These are phyloP conservation scores for Lyophyllum atratum DNA, from an alignment of 768 basidiomycete genomes.

Conservation along the genomic window DNA sequence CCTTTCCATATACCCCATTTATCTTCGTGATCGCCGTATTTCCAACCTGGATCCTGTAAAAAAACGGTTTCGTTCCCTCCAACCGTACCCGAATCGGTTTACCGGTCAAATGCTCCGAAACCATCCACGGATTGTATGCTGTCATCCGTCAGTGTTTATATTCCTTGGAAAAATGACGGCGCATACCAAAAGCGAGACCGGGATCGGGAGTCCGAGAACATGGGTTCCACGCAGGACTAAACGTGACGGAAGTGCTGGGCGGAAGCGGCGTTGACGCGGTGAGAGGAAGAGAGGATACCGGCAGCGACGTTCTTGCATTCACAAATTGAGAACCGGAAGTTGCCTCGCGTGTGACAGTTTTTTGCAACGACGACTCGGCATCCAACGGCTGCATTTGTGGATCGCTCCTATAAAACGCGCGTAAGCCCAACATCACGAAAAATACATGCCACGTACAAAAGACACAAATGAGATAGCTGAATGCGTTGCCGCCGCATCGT, in stretches of 20 bases:
- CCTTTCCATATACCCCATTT: neutral
- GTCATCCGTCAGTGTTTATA: no score
- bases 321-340: no score
- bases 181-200: neutral
- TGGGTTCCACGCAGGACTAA: neutral
- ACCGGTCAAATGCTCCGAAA: neutral
- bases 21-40: neutral
- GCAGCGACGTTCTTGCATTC: no score
- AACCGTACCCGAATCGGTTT: neutral
- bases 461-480: no score
- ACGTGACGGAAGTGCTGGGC: neutral
- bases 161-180: no score
- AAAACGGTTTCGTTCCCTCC: neutral
- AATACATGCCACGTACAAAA: no score
- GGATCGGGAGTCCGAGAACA: no score
- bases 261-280: neutral
- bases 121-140: neutral
- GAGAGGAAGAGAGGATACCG: neutral
- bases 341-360: no score
- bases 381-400: no score
- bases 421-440: no score
- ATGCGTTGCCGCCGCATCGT: neutral
- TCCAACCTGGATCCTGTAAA: neutral
- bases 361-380: no score
- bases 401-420: no score